These are phyloP conservation scores for Fraxinus nigra DNA, from an alignment of 305 asterid genomes.

Conservation along the genomic window DNA sequence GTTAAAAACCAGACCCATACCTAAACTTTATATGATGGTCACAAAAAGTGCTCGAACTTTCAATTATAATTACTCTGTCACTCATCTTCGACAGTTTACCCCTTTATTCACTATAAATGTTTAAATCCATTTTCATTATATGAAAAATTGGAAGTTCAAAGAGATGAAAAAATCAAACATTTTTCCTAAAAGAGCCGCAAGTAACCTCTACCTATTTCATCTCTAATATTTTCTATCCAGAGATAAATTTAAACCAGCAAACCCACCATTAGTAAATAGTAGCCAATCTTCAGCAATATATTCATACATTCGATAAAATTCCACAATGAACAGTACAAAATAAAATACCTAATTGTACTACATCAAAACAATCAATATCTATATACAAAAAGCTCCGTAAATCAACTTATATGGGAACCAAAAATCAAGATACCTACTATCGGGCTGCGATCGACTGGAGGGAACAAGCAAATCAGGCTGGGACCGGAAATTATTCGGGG, in stretches of 20 bases:
- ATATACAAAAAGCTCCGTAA: constrained; percentile 1
- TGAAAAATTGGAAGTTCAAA: background rate
- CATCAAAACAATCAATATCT: background rate
- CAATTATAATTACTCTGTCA: background rate
- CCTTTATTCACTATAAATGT: background rate
- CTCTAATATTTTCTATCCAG: background rate
- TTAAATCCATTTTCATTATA: background rate
- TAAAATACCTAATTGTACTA: background rate
- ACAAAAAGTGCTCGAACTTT: background rate
- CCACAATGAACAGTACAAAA: background rate
- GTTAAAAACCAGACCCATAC: background rate
- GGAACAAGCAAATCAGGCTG: constrained; percentile 38
- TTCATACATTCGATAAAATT: background rate
- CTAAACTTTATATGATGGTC: background rate
- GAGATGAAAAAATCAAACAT: background rate
- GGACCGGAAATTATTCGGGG: constrained; percentile 43
- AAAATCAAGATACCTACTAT: constrained; percentile 41
- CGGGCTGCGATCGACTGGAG: constrained; percentile 39
- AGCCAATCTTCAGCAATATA: background rate
- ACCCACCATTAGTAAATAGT: background rate
- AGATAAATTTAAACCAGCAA: background rate
- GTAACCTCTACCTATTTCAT: background rate
- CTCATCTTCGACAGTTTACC: background rate
- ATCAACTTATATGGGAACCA: background rate
- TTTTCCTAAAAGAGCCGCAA: background rate